Conservation (phyloP, 768 basidiomycete species). For the Lentinula sp. region DNA sequence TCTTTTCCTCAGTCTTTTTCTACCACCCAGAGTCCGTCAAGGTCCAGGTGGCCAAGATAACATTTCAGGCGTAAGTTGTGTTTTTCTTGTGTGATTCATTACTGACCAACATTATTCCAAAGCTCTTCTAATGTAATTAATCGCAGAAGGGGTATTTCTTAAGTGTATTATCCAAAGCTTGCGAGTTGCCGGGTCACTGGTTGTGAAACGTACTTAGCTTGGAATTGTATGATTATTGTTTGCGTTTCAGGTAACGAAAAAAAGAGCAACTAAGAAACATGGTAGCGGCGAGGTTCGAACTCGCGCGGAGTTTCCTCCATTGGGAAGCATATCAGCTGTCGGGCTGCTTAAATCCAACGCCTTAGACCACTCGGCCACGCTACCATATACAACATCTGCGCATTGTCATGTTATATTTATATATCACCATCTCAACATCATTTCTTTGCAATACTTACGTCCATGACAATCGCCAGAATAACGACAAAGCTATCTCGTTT, state of each 20-base stretch:
- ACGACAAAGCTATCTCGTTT: not conserved
- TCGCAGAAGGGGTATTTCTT: too few species aligned
- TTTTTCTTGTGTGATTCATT: not conserved
- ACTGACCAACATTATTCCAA: not conserved
- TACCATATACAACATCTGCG: constrained; percentile 23
- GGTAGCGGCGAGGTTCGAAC: constrained; percentile 90
- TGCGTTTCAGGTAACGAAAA: not conserved
- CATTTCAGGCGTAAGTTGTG: constrained; percentile 35
- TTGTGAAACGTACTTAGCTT: too few species aligned
- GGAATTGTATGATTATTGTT: too few species aligned
- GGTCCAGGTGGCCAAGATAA: constrained; percentile 63
- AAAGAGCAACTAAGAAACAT: constrained; percentile 20
- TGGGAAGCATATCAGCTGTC: constrained; percentile 53
- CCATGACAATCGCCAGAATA: not conserved
- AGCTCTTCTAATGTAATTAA: not conserved
- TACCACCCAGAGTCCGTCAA: constrained; percentile 50
- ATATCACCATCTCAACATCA: not conserved
- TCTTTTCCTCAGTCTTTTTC: not conserved
- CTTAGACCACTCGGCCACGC: constrained; percentile 91
- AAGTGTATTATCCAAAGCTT: too few species aligned
- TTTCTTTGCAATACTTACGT: not conserved
- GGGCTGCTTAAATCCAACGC: constrained; percentile 77
- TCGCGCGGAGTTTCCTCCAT: constrained; percentile 82
- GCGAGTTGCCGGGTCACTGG: too few species aligned
- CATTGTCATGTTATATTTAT: not conserved